Evolutionary conservation across 768 basidiomycete species (phyloP).

Genomic region (Suillus variegatus): DNA sequence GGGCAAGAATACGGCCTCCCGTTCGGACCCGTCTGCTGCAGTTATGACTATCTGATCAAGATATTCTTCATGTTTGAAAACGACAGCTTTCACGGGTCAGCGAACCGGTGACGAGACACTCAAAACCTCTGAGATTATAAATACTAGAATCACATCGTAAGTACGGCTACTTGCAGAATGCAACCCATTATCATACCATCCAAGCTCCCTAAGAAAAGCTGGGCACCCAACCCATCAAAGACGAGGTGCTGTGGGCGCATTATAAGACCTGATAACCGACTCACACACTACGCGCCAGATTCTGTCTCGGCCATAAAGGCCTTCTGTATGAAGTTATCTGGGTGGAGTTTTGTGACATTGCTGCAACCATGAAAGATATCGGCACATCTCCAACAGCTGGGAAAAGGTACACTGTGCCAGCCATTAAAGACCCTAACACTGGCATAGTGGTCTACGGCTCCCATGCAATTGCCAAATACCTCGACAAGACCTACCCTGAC

Average conservation of each 20-base stretch:
- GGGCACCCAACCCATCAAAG: slow-evolving; percentile 10
- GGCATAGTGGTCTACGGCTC: slow-evolving; percentile 41
- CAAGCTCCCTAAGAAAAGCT: neutral
- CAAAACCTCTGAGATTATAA: neutral
- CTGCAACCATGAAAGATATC: slow-evolving; percentile 10
- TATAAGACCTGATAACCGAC: neutral
- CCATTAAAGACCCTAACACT: slow-evolving; percentile 44
- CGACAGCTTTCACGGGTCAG: no score
- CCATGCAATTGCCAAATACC: slow-evolving; percentile 44
- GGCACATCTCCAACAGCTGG: neutral
- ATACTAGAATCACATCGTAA: neutral
- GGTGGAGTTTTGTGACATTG: slow-evolving; percentile 53
- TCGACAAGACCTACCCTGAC: slow-evolving; percentile 47
- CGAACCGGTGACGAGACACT: no score
- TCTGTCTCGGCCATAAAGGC: slow-evolving; percentile 36
- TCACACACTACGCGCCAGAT: slow-evolving; percentile 14
- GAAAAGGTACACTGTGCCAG: slow-evolving; percentile 43
- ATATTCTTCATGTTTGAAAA: no score
- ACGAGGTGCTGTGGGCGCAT: slow-evolving; percentile 1
- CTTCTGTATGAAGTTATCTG: slow-evolving; percentile 46
- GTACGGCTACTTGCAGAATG: neutral
- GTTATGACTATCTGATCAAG: no score
- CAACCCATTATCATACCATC: slow-evolving; percentile 4
- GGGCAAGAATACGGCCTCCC: no score
- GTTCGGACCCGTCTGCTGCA: no score